phyloP scores from a whole-genome alignment of 1,284 basidiomycete genomes.

The Coniophora puteana region DNA sequence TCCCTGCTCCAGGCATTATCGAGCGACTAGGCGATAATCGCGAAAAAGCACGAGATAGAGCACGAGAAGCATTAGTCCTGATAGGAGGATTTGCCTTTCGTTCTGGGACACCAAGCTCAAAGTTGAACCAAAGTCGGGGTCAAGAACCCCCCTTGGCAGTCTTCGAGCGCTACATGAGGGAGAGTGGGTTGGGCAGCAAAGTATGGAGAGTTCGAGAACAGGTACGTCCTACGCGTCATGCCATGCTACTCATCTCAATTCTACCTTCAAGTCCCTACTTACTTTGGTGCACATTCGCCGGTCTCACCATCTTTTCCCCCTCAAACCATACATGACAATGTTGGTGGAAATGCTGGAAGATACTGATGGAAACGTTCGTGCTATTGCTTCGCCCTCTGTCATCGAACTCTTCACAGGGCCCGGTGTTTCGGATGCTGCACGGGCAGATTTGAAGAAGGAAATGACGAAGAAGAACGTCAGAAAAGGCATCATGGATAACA shows the following conservation, averaged over 20 bases:
- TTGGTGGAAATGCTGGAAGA: slow-evolving; percentile 90
- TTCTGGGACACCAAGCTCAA: slow-evolving; percentile 38
- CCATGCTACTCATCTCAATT: slow-evolving; percentile 7
- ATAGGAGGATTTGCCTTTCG: slow-evolving; percentile 72
- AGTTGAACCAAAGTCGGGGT: slow-evolving; percentile 63
- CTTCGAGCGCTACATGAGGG: slow-evolving; percentile 76
- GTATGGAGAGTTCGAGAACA: slow-evolving; percentile 83
- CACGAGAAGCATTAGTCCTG: slow-evolving; percentile 69
- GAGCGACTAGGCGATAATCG: slow-evolving; percentile 80
- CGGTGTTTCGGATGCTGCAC: slow-evolving; percentile 78
- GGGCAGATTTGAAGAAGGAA: slow-evolving; percentile 91
- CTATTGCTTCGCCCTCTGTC: slow-evolving; percentile 77
- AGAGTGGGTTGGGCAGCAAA: slow-evolving; percentile 73
- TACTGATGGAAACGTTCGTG: slow-evolving; percentile 85
- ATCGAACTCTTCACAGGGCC: slow-evolving; percentile 84
- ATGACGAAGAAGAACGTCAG: slow-evolving; percentile 81
- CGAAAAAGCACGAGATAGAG: slow-evolving; percentile 70
- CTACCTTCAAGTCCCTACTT: slow-evolving; percentile 49
- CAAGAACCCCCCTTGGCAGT: slow-evolving; percentile 71
- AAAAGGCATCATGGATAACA: slow-evolving; percentile 78
- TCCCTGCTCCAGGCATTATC: slow-evolving; percentile 71
- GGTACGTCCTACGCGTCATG: slow-evolving; percentile 38
- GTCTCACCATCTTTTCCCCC: slow-evolving; percentile 68
- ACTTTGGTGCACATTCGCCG: slow-evolving; percentile 68
- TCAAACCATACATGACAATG: slow-evolving; percentile 77